Percentiles rank a stretch among this genome's conserved stretches.
Conservation (phyloP, 2,329 filamentous ascomycete genomes). For the Tolypocladium inflatum region DNA sequence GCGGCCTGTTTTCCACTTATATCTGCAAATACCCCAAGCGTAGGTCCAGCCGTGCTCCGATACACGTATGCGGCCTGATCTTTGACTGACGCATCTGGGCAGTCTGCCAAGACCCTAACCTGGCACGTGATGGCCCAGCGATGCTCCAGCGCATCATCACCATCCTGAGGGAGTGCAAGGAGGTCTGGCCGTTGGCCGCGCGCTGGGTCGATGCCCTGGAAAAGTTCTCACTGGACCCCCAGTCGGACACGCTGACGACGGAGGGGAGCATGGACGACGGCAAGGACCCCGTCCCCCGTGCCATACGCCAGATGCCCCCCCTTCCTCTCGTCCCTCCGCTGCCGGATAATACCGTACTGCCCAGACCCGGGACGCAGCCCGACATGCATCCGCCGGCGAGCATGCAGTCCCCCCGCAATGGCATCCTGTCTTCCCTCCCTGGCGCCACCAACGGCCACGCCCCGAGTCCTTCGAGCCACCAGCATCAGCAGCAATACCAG, state of each 20-base stretch:
- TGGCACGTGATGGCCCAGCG: constrained; percentile 29
- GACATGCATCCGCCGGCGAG: constrained; percentile 7
- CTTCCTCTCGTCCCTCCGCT: constrained; percentile 4
- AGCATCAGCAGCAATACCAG: constrained; percentile 3
- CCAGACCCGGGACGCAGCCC: constrained; percentile 11
- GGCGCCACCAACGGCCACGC: not conserved
- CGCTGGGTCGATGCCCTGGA: constrained; percentile 42
- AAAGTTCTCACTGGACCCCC: constrained; percentile 34
- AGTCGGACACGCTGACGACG: constrained; percentile 24
- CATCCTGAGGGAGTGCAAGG: constrained; percentile 37
- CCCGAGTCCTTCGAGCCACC: constrained; percentile 3
- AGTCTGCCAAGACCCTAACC: constrained; percentile 32
- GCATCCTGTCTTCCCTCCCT: not conserved
- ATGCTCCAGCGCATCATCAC: constrained; percentile 36
- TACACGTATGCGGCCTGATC: not conserved
- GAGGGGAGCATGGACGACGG: constrained; percentile 43
- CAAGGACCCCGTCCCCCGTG: constrained; percentile 20
- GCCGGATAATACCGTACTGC: constrained; percentile 9
- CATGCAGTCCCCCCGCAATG: constrained; percentile 7
- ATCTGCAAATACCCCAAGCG: constrained; percentile 40
- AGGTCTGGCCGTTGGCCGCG: constrained; percentile 42
- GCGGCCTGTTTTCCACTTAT: constrained; percentile 42
- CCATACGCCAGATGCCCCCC: constrained; percentile 9
- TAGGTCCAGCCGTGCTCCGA: constrained; percentile 17
- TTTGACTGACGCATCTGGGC: not conserved